A percentile compares a stretch with the other conserved stretches of the same genome.
Conservation (phyloP, 495 filamentous ascomycete species). For the Aspergillus conjunctus region DNA sequence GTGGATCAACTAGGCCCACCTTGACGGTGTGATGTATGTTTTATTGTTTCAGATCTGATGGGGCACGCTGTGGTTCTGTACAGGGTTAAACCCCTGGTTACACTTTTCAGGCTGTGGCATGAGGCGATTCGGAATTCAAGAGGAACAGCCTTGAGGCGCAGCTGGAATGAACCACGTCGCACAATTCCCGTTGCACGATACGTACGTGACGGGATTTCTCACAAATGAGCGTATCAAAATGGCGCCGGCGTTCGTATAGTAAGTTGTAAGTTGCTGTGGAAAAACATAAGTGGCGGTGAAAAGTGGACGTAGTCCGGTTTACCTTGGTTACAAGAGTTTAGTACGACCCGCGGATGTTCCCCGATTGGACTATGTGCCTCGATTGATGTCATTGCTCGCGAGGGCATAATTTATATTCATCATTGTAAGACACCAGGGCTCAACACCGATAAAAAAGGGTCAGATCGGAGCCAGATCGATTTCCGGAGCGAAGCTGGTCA, state of each 20-base stretch:
- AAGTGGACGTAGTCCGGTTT: background rate
- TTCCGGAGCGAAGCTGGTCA: background rate
- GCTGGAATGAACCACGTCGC: background rate
- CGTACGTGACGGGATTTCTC: no score
- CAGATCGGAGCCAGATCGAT: slow-evolving; percentile 3
- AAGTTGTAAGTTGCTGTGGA: background rate
- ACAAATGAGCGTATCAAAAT: no score
- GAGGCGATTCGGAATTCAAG: background rate
- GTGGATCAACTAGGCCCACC: no score
- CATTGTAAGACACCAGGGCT: background rate
- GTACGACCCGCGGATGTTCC: slow-evolving; percentile 6
- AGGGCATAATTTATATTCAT: background rate
- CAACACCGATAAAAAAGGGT: background rate
- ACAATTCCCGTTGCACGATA: background rate
- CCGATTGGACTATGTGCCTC: background rate
- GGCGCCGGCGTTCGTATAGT: no score
- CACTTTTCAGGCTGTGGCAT: background rate
- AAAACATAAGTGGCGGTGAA: slow-evolving; percentile 3
- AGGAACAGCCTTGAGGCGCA: background rate
- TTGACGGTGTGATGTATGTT: background rate
- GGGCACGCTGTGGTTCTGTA: background rate
- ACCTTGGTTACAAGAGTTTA: background rate
- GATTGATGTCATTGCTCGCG: slow-evolving; percentile 3
- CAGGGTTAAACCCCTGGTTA: no score
- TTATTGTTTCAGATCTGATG: background rate